These are phyloP conservation scores for Lathyrus sativus DNA, from an alignment of 306 rosid genomes.

Conservation along the genomic window DNA sequence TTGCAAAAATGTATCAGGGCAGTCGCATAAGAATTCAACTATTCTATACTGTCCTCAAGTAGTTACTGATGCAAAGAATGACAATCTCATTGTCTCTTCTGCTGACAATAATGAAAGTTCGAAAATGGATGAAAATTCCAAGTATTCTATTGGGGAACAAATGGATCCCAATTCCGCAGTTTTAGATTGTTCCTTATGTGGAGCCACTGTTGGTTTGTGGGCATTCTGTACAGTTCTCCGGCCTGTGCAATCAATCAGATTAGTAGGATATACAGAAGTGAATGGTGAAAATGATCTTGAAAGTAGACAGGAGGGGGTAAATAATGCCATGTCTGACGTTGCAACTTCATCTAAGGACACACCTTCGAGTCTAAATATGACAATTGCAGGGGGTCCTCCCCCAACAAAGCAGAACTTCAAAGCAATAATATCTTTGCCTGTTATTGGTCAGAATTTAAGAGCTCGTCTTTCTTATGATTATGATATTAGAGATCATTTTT, in stretches of 20 bases:
- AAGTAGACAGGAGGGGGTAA: constrained; percentile 43
- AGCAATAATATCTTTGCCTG: constrained; percentile 80
- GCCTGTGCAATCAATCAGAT: constrained; percentile 71
- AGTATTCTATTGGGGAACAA: constrained; percentile 48
- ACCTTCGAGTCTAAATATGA: constrained; percentile 58
- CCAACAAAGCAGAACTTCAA: constrained; percentile 87
- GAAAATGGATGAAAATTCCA: constrained; percentile 44
- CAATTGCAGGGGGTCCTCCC: constrained; percentile 98
- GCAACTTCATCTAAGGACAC: constrained; percentile 51
- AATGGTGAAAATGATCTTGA: constrained; percentile 47
- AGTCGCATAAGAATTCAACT: constrained; percentile 44
- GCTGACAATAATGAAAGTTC: constrained; percentile 38
- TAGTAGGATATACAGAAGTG: constrained; percentile 69
- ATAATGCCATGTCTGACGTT: constrained; percentile 37
- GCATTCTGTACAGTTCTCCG: constrained; percentile 61
- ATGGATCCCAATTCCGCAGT: constrained; percentile 73
- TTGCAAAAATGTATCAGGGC: constrained; percentile 52
- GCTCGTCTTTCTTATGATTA: constrained; percentile 68
- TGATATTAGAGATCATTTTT: constrained; percentile 46
- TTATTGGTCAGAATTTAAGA: constrained; percentile 82
- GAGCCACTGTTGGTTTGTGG: constrained; percentile 96
- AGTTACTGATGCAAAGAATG: constrained; percentile 41
- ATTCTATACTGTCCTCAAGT: constrained; percentile 32
- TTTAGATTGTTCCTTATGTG: constrained; percentile 86
- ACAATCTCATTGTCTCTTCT: constrained; percentile 41